phyloP scores from a whole-genome alignment of 768 basidiomycete species.

The Tricholoma saponaceum region DNA sequence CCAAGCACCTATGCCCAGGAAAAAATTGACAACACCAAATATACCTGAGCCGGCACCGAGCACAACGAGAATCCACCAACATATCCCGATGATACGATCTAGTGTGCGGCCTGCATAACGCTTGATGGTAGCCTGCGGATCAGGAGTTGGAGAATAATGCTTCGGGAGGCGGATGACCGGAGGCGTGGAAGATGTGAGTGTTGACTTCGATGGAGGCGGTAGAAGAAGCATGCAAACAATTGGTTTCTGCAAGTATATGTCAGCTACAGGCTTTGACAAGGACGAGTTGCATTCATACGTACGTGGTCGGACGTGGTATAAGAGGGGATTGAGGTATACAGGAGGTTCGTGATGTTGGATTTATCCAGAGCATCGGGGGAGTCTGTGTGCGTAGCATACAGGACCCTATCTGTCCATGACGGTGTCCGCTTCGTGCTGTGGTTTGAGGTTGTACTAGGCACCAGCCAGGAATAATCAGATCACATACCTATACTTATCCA shows the following conservation, averaged over 20 bases:
- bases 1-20: constrained; percentile 65
- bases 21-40: constrained; percentile 70
- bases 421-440: constrained; percentile 67
- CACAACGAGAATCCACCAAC: constrained; percentile 74
- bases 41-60: constrained; percentile 72
- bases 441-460: constrained; percentile 4
- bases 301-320: constrained; percentile 92
- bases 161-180: constrained; percentile 50
- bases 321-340: constrained; percentile 79
- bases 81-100: constrained; percentile 72
- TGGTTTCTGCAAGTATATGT: constrained; percentile 61
- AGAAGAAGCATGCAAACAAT: constrained; percentile 65
- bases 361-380: constrained; percentile 44
- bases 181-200: constrained; percentile 23
- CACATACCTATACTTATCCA: constrained; percentile 75
- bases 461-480: not conserved
- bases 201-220: constrained; percentile 41
- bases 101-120: constrained; percentile 59
- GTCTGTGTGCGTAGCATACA: constrained; percentile 78
- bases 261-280: not conserved
- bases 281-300: constrained; percentile 35
- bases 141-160: constrained; percentile 47
- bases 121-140: constrained; percentile 52
- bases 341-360: constrained; percentile 56
- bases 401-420: constrained; percentile 90